Evolutionary conservation across 305 asterid genomes (phyloP), one percentile per base, ranked within the genome.

Genomic region (Galium porrigens): DNA sequence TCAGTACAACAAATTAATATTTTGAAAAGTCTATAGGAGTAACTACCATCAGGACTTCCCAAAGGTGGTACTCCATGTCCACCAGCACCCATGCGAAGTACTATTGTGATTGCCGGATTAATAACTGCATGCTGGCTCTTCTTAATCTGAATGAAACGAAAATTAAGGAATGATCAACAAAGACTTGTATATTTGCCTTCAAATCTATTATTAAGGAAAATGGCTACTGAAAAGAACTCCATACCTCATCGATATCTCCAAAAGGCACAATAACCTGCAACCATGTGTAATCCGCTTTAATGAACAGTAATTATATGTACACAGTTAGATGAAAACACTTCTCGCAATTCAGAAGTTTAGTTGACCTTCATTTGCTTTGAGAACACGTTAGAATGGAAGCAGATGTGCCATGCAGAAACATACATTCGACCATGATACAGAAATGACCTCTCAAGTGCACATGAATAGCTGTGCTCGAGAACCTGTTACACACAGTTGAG

Each of bases 21-120:
- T 10, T 12, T 4, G 36, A 49, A 60, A 52, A 20, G 39, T 14
- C 62, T 15, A 11, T 8, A 41, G 30, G 5, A 66, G 17, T 64
- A 79, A 94, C 78, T 77, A 89, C 99, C 99, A 83, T 92, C 99
- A 58, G 95, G 97, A 75, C 84, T 92, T 78, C 99, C 96, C 62
- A 92, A 72, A 68, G 99, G 99, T 67, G 99, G 99, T 77, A 92
- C 99, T 57, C 99, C 99, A 77, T 85, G 99, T 70, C 99, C 99
- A 15, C 99, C 99, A 62, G 99, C 95, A 73, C 99, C 99, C 83
- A 80, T 79, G 64, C 94, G 90, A 74, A 92, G 99, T 79, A 92
- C 82, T 60, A 92, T 84, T 53, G 99, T 92, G 29, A 92, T 78
- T 64, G 97, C 90, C 61, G 99, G 99, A 86, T 89, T 92, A 68